Evolutionary conservation across 192 early-diverging fungal species (phyloP), one percentile per base, ranked within the genome.

Genomic region (Coemansia sp.): DNA sequence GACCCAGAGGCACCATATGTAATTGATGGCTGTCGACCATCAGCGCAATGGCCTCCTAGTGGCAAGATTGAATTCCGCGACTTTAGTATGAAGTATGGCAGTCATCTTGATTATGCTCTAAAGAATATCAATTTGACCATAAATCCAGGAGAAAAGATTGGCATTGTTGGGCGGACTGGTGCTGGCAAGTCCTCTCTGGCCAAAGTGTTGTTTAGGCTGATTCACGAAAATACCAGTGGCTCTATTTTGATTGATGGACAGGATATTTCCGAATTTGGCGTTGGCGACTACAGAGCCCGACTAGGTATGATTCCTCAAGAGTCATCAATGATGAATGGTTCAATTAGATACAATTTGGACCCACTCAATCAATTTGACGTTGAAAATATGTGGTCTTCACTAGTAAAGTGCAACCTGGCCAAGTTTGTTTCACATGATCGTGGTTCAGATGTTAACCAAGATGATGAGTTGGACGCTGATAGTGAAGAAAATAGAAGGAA

Each of bases 231-330:
- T 2, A 65, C 77, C 1, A 56, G 35, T 3, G 80, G 80, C 6
- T 71, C 77, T 1, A 93, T 96, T 53, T 64, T 84, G 34, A 91
- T 95, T 51, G 94, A 97, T 69, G 89, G 88, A 11, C 53, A 93
- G 27, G 91, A 94, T 66, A 86, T 91, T 27, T 84, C 78, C 35
- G 85, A 85, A 34, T 81, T 97, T 44, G 91, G 89, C 3, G 81
- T 94, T 17, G 81, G 84, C 2, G 70, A 73, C n/a, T 72, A 96
- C 36, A 84, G 96, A 14, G 45, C 77, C 35, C 63, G 62, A 13
- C 45, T 78, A 5, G 77, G 72, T 10, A 68, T 68, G 50, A 87
- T 89, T 46, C 87, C 88, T 8, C 88, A 89, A 67, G 90, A 91
- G 40, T 87, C 90, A 3, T 79, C 85, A 1, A 62, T 91, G 24